Conservation (phyloP, 163 green algal genomes). For the Scenedesmus sp. region DNA sequence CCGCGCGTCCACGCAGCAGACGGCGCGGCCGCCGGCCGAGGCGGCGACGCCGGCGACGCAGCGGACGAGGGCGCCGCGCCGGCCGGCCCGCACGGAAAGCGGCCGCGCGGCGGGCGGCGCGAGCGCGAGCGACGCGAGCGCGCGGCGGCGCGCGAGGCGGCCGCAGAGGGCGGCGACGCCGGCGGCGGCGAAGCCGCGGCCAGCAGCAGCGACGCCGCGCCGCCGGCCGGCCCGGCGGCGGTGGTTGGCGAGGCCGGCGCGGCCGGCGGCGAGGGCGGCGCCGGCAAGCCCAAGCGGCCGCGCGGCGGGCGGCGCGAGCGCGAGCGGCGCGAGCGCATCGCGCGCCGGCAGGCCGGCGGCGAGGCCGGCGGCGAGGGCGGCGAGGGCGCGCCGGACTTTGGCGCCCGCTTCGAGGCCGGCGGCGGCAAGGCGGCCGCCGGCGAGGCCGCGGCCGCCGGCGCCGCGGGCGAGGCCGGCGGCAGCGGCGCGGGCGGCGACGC, state of each 20-base stretch:
- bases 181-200: not conserved
- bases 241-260: not conserved
- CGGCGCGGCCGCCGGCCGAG: not conserved
- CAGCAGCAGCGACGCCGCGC: not conserved
- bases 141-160: constrained; percentile 23
- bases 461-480: constrained; percentile 17
- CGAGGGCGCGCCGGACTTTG: constrained; percentile 19
- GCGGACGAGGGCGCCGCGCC: not conserved
- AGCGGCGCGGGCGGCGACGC: constrained; percentile 7
- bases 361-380: not conserved
- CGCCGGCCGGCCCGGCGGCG: not conserved
- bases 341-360: constrained; percentile 7
- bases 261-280: constrained; percentile 1
- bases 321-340: constrained; percentile 33
- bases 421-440: not conserved
- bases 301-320: constrained; percentile 13
- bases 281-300: constrained; percentile 26
- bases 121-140: constrained; percentile 11
- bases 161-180: not conserved
- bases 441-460: not conserved
- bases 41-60: not conserved
- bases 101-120: constrained; percentile 31
- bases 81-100: too few relatives aligned
- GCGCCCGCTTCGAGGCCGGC: constrained; percentile 12
- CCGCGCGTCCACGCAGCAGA: not conserved